phyloP scores from a whole-genome alignment of 495 filamentous ascomycete genomes.

The Wilcoxina mikolae region DNA sequence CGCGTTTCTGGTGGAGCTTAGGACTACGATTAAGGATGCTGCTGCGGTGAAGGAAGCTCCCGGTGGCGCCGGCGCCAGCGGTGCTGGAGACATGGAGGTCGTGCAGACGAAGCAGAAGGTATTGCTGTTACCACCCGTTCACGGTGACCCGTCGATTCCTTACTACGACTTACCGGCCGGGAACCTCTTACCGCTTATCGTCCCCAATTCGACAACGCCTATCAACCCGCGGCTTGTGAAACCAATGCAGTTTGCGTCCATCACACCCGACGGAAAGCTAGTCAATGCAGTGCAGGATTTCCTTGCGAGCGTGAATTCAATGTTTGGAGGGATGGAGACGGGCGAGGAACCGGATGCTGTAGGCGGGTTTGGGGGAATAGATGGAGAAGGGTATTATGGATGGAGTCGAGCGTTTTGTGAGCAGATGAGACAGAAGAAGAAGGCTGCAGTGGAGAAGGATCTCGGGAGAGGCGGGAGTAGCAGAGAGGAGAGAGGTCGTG shows the following conservation, averaged over 20 bases:
- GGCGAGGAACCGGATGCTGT: constrained; percentile 52
- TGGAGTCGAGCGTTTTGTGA: constrained; percentile 72
- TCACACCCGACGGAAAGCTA: constrained; percentile 54
- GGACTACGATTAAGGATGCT: constrained; percentile 41
- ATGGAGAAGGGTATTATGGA: constrained; percentile 69
- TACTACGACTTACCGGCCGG: constrained; percentile 79
- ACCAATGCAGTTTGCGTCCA: constrained; percentile 56
- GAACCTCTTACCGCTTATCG: constrained; percentile 63
- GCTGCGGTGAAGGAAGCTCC: constrained; percentile 25
- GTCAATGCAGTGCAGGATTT: constrained; percentile 52
- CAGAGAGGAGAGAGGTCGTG: not conserved
- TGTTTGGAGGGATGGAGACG: constrained; percentile 37
- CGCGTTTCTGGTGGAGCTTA: constrained; percentile 45
- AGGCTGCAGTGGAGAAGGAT: constrained; percentile 24
- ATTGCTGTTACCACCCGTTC: constrained; percentile 31
- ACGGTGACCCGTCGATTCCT: constrained; percentile 59
- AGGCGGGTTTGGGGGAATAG: constrained; percentile 42
- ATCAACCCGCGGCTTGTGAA: constrained; percentile 59
- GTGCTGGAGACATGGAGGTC: constrained; percentile 8
- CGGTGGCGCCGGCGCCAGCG: constrained; percentile 15
- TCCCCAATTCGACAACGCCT: constrained; percentile 56
- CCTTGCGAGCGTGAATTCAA: constrained; percentile 49
- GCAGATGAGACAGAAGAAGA: constrained; percentile 54
- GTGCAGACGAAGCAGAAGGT: constrained; percentile 8
- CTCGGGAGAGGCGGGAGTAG: constrained; percentile 5